These are phyloP conservation scores for Saturnispora gosingensis DNA, from an alignment of 805 yeast genomes.

Conservation along the genomic window DNA sequence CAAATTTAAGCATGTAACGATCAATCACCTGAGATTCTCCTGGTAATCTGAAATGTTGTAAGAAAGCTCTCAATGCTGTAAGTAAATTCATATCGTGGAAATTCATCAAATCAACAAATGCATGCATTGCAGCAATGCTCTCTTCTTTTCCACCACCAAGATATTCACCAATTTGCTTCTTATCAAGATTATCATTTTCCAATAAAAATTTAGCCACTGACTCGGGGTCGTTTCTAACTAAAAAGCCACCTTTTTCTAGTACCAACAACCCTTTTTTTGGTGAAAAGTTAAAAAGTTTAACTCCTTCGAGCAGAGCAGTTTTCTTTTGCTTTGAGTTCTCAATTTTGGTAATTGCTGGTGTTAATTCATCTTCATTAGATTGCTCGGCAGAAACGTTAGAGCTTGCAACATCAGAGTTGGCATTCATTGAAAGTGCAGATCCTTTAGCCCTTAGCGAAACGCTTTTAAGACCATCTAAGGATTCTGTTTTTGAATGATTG, in stretches of 20 bases:
- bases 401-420: constrained; percentile 21
- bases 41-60: constrained; percentile 87
- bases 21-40: constrained; percentile 98
- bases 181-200: constrained; percentile 63
- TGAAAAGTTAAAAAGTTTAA: constrained; percentile 70
- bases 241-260: constrained; percentile 54
- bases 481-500: neutral
- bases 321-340: constrained; percentile 78
- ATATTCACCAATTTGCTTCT: constrained; percentile 80
- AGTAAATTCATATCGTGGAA: constrained; percentile 63
- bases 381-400: constrained; percentile 17
- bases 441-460: constrained; percentile 1
- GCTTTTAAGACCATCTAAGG: constrained; percentile 8
- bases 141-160: constrained; percentile 81
- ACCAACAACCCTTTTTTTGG: constrained; percentile 71
- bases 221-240: constrained; percentile 48
- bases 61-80: constrained; percentile 73
- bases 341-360: constrained; percentile 75
- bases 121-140: constrained; percentile 80
- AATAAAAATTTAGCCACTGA: constrained; percentile 71
- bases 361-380: constrained; percentile 25
- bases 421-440: constrained; percentile 2
- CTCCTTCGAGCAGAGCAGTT: constrained; percentile 69
- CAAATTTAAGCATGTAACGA: constrained; percentile 93
- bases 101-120: constrained; percentile 82